Evolutionary conservation across 495 filamentous ascomycete genomes (phyloP).

Genomic region (Copromyces sp.): DNA sequence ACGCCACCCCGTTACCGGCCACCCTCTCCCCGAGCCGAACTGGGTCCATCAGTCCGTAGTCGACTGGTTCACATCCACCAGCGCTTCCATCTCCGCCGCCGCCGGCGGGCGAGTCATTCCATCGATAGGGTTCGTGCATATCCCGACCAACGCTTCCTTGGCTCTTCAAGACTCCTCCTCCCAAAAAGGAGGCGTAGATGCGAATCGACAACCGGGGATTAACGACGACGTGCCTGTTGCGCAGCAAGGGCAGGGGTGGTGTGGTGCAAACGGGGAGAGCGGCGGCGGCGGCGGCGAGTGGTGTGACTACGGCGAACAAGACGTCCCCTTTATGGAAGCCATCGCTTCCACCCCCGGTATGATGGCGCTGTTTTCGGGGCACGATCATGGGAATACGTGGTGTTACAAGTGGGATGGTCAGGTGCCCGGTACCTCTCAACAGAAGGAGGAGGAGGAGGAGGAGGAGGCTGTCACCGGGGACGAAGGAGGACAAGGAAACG

Average conservation of each 20-base stretch:
- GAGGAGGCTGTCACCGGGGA: no score
- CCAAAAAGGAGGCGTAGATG: conserved; percentile 17
- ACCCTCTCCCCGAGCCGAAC: conserved; percentile 26
- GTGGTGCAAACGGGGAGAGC: conserved; percentile 26
- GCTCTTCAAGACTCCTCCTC: conserved; percentile 30
- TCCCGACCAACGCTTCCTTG: conserved; percentile 50
- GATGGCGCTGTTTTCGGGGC: conserved; percentile 55
- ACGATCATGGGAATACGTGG: conserved; percentile 65
- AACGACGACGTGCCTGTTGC: conserved; percentile 52
- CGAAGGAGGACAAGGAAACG: neutral
- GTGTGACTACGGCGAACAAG: conserved; percentile 42
- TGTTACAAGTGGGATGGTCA: conserved; percentile 38
- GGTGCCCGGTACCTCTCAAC: conserved; percentile 19
- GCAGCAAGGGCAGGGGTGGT: conserved; percentile 41
- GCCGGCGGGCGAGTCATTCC: conserved; percentile 39
- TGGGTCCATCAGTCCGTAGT: conserved; percentile 44
- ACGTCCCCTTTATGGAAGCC: conserved; percentile 56
- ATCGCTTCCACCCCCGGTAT: conserved; percentile 46
- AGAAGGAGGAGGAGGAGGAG: neutral
- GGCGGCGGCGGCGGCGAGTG: conserved; percentile 3
- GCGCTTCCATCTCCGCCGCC: conserved; percentile 25
- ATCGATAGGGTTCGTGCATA: conserved; percentile 63
- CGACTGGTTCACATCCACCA: conserved; percentile 48
- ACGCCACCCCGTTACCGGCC: conserved; percentile 16
- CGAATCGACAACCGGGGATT: conserved; percentile 47